phyloP scores from a whole-genome alignment of 1,139 yeast genomes.

The Nadsonia commutata region DNA sequence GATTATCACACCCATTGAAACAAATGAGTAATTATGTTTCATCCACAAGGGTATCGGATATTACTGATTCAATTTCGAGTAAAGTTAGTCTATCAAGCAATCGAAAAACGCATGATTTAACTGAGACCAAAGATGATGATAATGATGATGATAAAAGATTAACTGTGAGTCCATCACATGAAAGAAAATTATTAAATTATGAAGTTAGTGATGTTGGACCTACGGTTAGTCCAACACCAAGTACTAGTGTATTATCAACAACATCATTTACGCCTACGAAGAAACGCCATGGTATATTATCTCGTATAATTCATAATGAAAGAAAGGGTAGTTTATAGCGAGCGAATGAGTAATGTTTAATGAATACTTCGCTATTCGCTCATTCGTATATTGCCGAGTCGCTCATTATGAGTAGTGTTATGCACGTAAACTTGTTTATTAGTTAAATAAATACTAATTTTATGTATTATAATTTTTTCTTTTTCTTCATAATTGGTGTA shows the following conservation, averaged over 20 bases:
- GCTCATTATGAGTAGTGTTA: too few species aligned
- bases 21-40: constrained; percentile 1
- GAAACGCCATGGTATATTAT: not conserved
- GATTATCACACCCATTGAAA: constrained; percentile 13
- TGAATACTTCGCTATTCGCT: too few species aligned
- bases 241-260: too few species aligned
- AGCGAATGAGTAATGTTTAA: too few species aligned
- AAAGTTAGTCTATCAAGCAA: not conserved
- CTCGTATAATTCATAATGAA: not conserved
- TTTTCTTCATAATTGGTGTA: not conserved
- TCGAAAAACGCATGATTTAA: not conserved
- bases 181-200: too few species aligned
- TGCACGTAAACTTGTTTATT: too few species aligned
- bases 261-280: not conserved
- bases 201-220: too few species aligned
- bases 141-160: not conserved
- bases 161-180: too few species aligned
- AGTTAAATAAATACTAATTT: too few species aligned
- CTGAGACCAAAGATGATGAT: not conserved
- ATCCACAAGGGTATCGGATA: not conserved
- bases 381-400: too few species aligned
- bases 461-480: not conserved
- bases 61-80: not conserved
- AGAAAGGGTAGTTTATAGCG: not conserved
- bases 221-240: too few species aligned